Base-by-base conservation (phyloP, 306 rosid genomes). In the Glycine latifolia region DNA sequence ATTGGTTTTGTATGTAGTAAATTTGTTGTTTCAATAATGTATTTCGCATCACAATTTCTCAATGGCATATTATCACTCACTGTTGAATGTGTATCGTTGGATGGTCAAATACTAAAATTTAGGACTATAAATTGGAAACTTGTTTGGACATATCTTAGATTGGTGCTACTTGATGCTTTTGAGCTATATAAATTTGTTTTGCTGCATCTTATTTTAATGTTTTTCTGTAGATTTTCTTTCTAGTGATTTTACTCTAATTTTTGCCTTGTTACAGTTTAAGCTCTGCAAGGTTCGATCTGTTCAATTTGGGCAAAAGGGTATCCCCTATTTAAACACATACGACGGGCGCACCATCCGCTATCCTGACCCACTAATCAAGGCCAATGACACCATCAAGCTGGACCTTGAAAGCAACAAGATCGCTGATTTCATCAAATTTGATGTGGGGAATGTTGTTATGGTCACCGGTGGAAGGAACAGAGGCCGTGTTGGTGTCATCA, bases 351-450 rank as follows among this genome's bases (percentile, higher is more conserved):
- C 71, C 49, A 66, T 66, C 49, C 71, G 71, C 71, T 66, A 66
- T 39, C 71, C 71, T 0, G 97, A 92, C 83, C 97, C 97, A 0
- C 50, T 90, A 0, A 92, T 90, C 60, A 92, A 81, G 89, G 95
- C 94, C 7, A 91, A 94, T 33, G 97, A 94, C 89, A 93, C 98
- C 14, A 85, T 93, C 85, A 91, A 93, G 82, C 87, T 91, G 37
- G 97, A 91, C 75, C 83, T 90, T 17, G 97, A 90, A 84, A 81
- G 60, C 70, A 90, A 90, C 87, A 92, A 90, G 87, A 85, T 90
- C 66, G 50, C 81, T 0, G 90, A 90, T 31, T 92, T 87, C 90
- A 89, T 92, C 81, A 92, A 92, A 82, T 92, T 90, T 31, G 92
- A 92, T 79, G 91, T 90, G 59, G 92, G 97, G 8, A 90, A 90